These are phyloP conservation scores for Monosporozyma siamensis DNA, from an alignment of 805 yeast genomes.

Conservation along the genomic window DNA sequence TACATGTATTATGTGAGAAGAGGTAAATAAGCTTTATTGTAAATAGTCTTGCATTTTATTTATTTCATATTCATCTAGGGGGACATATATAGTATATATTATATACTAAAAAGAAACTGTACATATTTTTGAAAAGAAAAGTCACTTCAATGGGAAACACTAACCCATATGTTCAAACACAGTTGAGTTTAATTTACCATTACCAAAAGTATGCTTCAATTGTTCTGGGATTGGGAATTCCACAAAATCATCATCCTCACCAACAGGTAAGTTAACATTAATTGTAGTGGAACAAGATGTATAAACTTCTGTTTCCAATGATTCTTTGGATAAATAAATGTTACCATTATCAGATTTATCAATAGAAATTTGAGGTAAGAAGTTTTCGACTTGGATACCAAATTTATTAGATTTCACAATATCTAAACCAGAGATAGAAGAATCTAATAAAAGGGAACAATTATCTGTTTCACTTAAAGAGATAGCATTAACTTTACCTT, in stretches of 20 bases:
- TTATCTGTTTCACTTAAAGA: constrained; percentile 64
- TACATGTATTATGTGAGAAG: constrained; percentile 86
- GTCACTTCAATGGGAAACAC: too few species aligned
- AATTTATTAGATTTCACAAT: constrained; percentile 71
- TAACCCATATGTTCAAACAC: constrained; percentile 80
- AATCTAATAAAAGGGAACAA: constrained; percentile 72
- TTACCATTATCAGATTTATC: constrained; percentile 87
- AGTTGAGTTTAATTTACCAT: constrained; percentile 54
- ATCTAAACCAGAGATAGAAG: constrained; percentile 80
- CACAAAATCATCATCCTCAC: constrained; percentile 58
- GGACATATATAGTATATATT: too few species aligned
- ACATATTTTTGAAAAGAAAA: too few species aligned
- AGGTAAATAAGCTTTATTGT: constrained; percentile 34
- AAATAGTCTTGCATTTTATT: constrained; percentile 3
- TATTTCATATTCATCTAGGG: constrained; percentile 1
- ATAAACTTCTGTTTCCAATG: constrained; percentile 68
- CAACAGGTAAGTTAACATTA: constrained; percentile 74
- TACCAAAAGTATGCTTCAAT: constrained; percentile 58
- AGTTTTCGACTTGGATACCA: constrained; percentile 79
- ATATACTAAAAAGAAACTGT: too few species aligned
- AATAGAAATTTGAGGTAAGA: constrained; percentile 71
- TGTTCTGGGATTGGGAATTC: constrained; percentile 92
- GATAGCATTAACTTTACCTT: constrained; percentile 87
- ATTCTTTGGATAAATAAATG: constrained; percentile 62
- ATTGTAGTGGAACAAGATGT: constrained; percentile 79